phyloP scores from a whole-genome alignment of 495 filamentous ascomycete species.

The Daldinia childiae region DNA sequence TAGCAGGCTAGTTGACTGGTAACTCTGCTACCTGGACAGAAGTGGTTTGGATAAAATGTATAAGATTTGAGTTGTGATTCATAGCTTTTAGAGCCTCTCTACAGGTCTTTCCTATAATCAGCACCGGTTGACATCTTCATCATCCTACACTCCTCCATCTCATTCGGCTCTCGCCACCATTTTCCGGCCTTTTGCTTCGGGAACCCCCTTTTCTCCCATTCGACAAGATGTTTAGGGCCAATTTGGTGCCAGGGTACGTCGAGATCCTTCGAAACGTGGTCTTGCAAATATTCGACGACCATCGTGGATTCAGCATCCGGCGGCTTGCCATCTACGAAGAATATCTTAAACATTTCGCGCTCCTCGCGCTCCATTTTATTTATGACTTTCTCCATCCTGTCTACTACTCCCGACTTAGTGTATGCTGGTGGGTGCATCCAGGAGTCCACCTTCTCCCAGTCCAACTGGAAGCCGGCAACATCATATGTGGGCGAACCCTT shows the following conservation, averaged over 20 bases:
- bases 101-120: slow-evolving; percentile 23
- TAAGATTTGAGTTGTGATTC: no score
- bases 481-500: slow-evolving; percentile 48
- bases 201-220: slow-evolving; percentile 48
- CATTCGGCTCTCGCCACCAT: slow-evolving; percentile 37
- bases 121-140: slow-evolving; percentile 9
- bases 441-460: slow-evolving; percentile 42
- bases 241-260: slow-evolving; percentile 48
- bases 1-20: background rate
- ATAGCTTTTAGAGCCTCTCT: background rate
- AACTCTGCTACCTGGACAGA: no score
- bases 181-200: slow-evolving; percentile 42
- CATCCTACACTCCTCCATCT: slow-evolving; percentile 23
- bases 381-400: slow-evolving; percentile 23
- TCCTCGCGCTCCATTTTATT: slow-evolving; percentile 7
- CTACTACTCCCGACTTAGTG: slow-evolving; percentile 20
- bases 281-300: slow-evolving; percentile 26
- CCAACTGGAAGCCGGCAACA: slow-evolving; percentile 46
- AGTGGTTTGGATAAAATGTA: no score
- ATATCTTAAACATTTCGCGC: slow-evolving; percentile 5
- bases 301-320: background rate
- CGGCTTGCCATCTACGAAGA: slow-evolving; percentile 19
- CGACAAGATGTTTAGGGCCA: slow-evolving; percentile 38
- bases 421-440: slow-evolving; percentile 36
- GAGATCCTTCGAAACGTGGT: slow-evolving; percentile 50